A percentile compares a stretch with the other conserved stretches of the same genome.
phyloP scores from a whole-genome alignment of 805 yeast species.

The Candida boidinii region DNA sequence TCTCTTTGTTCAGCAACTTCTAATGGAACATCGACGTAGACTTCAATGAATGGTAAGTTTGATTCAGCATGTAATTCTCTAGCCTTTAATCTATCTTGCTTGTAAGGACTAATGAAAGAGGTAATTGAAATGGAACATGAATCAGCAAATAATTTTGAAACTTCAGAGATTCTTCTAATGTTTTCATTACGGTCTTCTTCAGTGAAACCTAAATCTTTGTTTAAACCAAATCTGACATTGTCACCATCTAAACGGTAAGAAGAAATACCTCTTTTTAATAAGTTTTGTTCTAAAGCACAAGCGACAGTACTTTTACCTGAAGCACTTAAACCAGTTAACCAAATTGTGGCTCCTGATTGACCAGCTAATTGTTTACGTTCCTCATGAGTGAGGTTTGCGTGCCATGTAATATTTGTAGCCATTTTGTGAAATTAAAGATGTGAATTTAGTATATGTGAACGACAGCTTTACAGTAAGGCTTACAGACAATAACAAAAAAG shows the following conservation, averaged over 20 bases:
- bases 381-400: slow-evolving; percentile 73
- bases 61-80: slow-evolving; percentile 74
- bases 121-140: slow-evolving; percentile 83
- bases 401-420: slow-evolving; percentile 98
- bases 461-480: too few species aligned
- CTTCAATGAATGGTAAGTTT: slow-evolving; percentile 79
- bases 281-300: slow-evolving; percentile 80
- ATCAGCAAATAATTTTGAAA: slow-evolving; percentile 88
- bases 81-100: slow-evolving; percentile 74
- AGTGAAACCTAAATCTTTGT: slow-evolving; percentile 89
- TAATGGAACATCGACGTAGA: slow-evolving; percentile 86
- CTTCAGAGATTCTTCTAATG: slow-evolving; percentile 92
- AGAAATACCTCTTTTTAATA: slow-evolving; percentile 59
- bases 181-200: slow-evolving; percentile 92
- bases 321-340: slow-evolving; percentile 95
- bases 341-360: slow-evolving; percentile 83
- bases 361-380: slow-evolving; percentile 68
- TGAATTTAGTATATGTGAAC: neutral
- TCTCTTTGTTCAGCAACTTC: slow-evolving; percentile 95
- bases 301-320: slow-evolving; percentile 95
- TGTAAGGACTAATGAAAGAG: slow-evolving; percentile 89
- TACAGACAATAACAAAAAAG: too few species aligned
- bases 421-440: slow-evolving; percentile 26
- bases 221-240: slow-evolving; percentile 88
- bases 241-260: slow-evolving; percentile 93